Base-by-base conservation (phyloP, 495 filamentous ascomycete species). In the Tricharina praecox region DNA sequence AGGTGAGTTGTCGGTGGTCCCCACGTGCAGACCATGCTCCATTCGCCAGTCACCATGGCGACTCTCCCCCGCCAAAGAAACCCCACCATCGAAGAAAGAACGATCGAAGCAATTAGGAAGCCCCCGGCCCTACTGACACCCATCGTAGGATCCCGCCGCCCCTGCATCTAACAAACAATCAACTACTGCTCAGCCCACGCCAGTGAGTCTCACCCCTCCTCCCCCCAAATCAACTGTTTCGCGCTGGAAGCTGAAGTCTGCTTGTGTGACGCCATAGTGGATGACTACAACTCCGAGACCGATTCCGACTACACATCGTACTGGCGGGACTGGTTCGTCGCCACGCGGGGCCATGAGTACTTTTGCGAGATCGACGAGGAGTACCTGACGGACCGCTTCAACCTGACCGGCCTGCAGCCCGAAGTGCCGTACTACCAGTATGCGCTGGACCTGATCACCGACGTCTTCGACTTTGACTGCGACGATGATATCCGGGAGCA, bases 281-380 rank as follows among this genome's bases (percentile, higher is more conserved):
- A 96, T 61, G 90, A 95, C 64, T 96, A 87, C 63, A 87, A 80
- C 51, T 93, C 86, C 58, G 90, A 97, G 63, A 92, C 92, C 11
- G 90, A 97, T 62, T 94, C 87, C 66, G 92, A 96, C 63, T 97
- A 96, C 64, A 93, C 90, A 25, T 94, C 85, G 66, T 97, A 97
- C 68, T 97, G 90, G 90, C 72, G 90, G 65, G 90, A 97, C 67
- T 97, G 90, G 90, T 99, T 99, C 68, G 93, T 95, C 50, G 93
- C 86, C 1, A 93, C 86, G 3, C 77, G 90, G 16, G 90, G 90
- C 50, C 95, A 99, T 67, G 90, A 99, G 62, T 99, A 99, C 66
- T 99, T 95, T 54, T 99, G 90, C 72, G 90, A 99, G 58, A 95
- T 99, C 50, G 90, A 99, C 63, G 90, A 99, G 63, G 90, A 99